These are phyloP conservation scores for Podospora didyma DNA, from an alignment of 495 filamentous ascomycete genomes.

Conservation along the genomic window DNA sequence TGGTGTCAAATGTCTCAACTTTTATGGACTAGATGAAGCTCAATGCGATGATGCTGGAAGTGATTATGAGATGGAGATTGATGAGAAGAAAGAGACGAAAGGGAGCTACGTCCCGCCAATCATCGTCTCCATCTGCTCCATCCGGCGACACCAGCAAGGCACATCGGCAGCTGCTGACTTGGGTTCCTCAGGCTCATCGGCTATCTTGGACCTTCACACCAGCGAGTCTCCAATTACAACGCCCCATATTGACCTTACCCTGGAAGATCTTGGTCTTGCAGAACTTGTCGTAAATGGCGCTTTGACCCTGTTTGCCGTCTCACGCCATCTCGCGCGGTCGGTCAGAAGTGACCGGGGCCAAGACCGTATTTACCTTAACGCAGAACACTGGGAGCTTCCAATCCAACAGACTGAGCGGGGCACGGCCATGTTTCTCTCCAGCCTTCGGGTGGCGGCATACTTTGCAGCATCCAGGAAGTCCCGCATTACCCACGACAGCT, in stretches of 20 bases:
- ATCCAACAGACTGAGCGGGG: background rate
- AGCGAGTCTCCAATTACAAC: background rate
- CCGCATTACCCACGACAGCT: background rate
- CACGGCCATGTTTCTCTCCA: background rate
- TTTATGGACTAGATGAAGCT: background rate
- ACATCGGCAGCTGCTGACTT: background rate
- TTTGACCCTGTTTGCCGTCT: background rate
- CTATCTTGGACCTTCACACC: background rate
- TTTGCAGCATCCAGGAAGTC: background rate
- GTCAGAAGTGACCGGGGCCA: background rate
- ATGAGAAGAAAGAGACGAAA: background rate
- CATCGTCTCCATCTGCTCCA: background rate
- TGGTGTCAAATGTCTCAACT: background rate
- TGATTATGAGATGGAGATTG: too few species aligned
- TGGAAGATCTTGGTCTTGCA: background rate
- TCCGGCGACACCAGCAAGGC: background rate
- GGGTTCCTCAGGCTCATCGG: background rate
- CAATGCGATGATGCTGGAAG: background rate
- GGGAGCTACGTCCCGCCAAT: background rate
- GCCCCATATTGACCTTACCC: background rate
- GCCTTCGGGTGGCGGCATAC: background rate
- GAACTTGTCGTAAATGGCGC: background rate
- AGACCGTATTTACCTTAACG: background rate
- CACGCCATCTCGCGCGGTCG: background rate
- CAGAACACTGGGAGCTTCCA: background rate